phyloP scores from a whole-genome alignment of 306 rosid genomes.

The Bauhinia variegata region DNA sequence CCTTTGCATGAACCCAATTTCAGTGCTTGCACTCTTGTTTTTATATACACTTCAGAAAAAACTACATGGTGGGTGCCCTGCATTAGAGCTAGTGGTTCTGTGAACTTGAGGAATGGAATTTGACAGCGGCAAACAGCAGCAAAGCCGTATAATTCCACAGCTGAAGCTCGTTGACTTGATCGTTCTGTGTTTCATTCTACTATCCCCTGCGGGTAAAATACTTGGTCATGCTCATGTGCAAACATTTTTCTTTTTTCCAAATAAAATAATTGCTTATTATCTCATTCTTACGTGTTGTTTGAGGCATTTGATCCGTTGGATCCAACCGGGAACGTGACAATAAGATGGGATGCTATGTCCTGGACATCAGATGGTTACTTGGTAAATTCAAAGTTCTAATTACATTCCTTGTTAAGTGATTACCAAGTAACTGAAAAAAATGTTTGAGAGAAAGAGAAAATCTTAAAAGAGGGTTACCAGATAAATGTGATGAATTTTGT shows the following conservation, averaged over 20 bases:
- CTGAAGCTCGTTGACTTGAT: slow-evolving; percentile 42
- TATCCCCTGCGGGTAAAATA: slow-evolving; percentile 53
- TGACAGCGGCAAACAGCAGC: slow-evolving; percentile 23
- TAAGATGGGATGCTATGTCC: slow-evolving; percentile 73
- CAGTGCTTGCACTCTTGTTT: slow-evolving; percentile 13
- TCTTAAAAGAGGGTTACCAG: too few species aligned
- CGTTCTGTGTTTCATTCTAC: slow-evolving; percentile 41
- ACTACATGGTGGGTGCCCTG: slow-evolving; percentile 28
- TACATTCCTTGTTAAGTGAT: neutral
- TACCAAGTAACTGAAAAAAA: neutral
- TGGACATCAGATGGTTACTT: slow-evolving; percentile 74
- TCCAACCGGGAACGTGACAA: slow-evolving; percentile 68
- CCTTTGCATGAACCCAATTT: neutral
- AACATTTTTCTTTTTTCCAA: neutral
- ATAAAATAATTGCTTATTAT: neutral
- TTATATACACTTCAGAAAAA: slow-evolving; percentile 38
- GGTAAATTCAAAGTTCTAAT: slow-evolving; percentile 39
- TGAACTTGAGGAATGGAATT: slow-evolving; percentile 44
- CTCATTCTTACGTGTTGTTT: slow-evolving; percentile 28
- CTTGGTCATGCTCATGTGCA: neutral
- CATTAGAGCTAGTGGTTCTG: slow-evolving; percentile 32
- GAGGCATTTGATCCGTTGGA: slow-evolving; percentile 73
- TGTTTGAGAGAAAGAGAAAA: too few species aligned
- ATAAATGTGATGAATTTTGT: too few species aligned
- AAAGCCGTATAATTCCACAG: slow-evolving; percentile 16